Conservation (phyloP, 305 asterid species). For the Fraxinus xanthoxyloides region DNA sequence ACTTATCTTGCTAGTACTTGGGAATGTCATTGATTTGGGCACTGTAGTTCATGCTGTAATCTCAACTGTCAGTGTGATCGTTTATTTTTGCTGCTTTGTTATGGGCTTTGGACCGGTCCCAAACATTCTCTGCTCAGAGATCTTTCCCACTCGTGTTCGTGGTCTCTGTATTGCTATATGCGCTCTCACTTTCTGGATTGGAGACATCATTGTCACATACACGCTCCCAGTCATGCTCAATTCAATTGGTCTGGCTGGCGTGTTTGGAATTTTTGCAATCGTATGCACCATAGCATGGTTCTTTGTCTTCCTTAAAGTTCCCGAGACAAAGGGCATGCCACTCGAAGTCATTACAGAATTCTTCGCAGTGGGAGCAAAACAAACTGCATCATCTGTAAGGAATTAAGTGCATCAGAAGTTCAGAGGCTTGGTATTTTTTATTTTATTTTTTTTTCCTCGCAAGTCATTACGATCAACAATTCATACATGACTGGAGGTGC, state of each 20-base stretch:
- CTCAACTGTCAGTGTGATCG: conserved; percentile 74
- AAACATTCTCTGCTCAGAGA: conserved; percentile 92
- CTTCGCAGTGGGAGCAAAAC: conserved; percentile 93
- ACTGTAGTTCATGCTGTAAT: conserved; percentile 54
- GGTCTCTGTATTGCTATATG: conserved; percentile 95
- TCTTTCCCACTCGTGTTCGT: conserved; percentile 93
- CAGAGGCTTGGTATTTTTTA: neutral
- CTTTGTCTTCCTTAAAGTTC: conserved; percentile 79
- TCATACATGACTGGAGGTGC: conserved; percentile 5
- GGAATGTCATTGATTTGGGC: conserved; percentile 57
- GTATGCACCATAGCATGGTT: conserved; percentile 76
- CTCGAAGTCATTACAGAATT: conserved; percentile 94
- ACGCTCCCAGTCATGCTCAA: conserved; percentile 78
- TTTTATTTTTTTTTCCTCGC: neutral
- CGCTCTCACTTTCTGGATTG: conserved; percentile 82
- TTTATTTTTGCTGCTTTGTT: conserved; percentile 88
- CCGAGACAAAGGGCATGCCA: conserved; percentile 98
- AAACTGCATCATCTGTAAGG: conserved; percentile 30
- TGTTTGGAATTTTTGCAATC: conserved; percentile 75
- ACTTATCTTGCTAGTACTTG: conserved; percentile 64
- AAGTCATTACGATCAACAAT: conserved; percentile 6
- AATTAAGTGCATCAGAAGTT: conserved; percentile 18
- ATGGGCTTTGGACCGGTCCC: conserved; percentile 95
- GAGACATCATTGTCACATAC: conserved; percentile 88
- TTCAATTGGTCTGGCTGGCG: conserved; percentile 76